A percentile compares a stretch with the other conserved stretches of the same genome.
phyloP scores from a whole-genome alignment of 176 grass and related monocot genomes.

The Areca catechu region DNA sequence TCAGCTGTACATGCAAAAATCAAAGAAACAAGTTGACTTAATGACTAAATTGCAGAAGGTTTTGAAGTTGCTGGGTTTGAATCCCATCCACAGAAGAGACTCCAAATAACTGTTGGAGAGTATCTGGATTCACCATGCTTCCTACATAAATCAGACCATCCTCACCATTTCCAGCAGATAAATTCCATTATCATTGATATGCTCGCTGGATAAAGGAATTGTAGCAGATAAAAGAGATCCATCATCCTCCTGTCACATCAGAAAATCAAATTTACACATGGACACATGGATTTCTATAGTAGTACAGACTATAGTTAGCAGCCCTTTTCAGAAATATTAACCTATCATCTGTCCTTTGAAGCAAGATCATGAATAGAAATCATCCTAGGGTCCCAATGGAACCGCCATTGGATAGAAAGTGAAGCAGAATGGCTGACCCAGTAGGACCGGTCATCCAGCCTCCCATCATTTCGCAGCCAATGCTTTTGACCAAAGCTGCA shows the following conservation, averaged over 20 bases:
- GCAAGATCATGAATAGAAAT: slow-evolving; percentile 67
- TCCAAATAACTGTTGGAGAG: slow-evolving; percentile 59
- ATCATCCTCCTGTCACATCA: slow-evolving; percentile 47
- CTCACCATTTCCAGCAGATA: slow-evolving; percentile 91
- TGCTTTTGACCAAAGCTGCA: slow-evolving; percentile 69
- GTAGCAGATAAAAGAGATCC: slow-evolving; percentile 44
- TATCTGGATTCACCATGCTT: slow-evolving; percentile 40
- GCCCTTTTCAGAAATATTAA: neutral
- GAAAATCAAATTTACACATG: slow-evolving; percentile 2
- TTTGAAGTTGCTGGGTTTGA: slow-evolving; percentile 36
- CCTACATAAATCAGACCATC: slow-evolving; percentile 78
- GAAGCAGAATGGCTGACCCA: slow-evolving; percentile 47
- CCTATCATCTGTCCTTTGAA: slow-evolving; percentile 29
- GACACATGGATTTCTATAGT: neutral
- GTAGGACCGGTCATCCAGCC: slow-evolving; percentile 74
- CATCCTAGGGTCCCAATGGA: slow-evolving; percentile 81
- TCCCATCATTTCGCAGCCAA: slow-evolving; percentile 77
- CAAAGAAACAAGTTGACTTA: too few species aligned
- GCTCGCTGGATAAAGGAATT: slow-evolving; percentile 69
- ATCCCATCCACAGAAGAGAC: slow-evolving; percentile 53
- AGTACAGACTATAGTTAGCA: neutral
- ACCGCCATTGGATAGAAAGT: slow-evolving; percentile 55
- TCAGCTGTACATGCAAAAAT: too few species aligned
- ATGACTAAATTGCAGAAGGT: neutral
- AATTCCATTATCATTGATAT: slow-evolving; percentile 57